Percentiles rank a stretch among this genome's conserved stretches.
Evolutionary conservation across 2,329 filamentous ascomycete genomes (phyloP).

Genomic region (Cryoendolithus antarcticus): DNA sequence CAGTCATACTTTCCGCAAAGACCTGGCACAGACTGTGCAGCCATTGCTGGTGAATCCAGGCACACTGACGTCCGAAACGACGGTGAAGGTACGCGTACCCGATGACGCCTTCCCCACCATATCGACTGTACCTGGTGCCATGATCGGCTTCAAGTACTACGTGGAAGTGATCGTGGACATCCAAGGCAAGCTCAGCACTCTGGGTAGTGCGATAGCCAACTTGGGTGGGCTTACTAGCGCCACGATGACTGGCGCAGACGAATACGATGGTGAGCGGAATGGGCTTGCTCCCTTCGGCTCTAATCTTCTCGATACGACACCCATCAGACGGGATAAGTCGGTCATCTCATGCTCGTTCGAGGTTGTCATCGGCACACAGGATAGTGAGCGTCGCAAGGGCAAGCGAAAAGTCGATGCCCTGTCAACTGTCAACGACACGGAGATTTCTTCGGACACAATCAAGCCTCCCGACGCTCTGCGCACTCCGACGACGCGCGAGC

Average conservation of each 20-base stretch:
- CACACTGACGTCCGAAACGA: slow-evolving; percentile 67
- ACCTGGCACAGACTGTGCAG: slow-evolving; percentile 76
- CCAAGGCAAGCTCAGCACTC: slow-evolving; percentile 67
- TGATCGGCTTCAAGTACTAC: slow-evolving; percentile 92
- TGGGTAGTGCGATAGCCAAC: slow-evolving; percentile 41
- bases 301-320: slow-evolving; percentile 76
- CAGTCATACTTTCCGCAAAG: slow-evolving; percentile 88
- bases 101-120: slow-evolving; percentile 91
- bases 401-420: slow-evolving; percentile 27
- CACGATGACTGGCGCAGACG: slow-evolving; percentile 6
- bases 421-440: not conserved
- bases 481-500: too few relatives aligned
- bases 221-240: slow-evolving; percentile 15
- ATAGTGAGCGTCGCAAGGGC: slow-evolving; percentile 50
- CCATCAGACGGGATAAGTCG: slow-evolving; percentile 75
- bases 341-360: slow-evolving; percentile 83
- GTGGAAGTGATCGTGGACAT: slow-evolving; percentile 88
- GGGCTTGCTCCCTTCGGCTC: slow-evolving; percentile 20
- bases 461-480: too few relatives aligned
- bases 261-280: slow-evolving; percentile 2
- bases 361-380: slow-evolving; percentile 72
- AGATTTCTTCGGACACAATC: too few relatives aligned
- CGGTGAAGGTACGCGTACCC: slow-evolving; percentile 74
- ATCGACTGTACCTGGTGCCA: slow-evolving; percentile 72
- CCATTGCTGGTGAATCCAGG: slow-evolving; percentile 77